Evolutionary conservation across 352 stramenopile species (phyloP), one percentile per base, ranked within the genome.

Genomic region (Aphanomyces euteiches): DNA sequence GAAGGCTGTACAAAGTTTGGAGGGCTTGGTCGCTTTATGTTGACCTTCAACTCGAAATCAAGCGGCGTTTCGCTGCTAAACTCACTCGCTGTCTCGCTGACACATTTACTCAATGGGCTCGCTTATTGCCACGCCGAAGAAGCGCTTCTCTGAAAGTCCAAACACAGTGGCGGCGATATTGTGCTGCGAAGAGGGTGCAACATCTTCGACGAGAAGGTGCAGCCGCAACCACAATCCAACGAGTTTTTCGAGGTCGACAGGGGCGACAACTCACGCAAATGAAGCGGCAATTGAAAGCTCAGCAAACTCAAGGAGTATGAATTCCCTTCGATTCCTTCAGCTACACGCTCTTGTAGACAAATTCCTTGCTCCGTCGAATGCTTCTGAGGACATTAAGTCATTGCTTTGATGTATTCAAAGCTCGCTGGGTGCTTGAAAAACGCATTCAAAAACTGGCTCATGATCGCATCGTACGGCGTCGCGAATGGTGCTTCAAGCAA

Each of bases 31-130:
- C 63, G 0, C 47, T 69, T 7, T 82, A 81, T 48, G 56, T 76
- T 1, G 6, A 53, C 0, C 65, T 82, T n/a, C 77, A 82, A n/a
- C 66, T 86, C 38, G 71, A 66, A 10, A 54, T 90, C 7, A 79
- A 78, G 17, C 74, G 72, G 1, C 89, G 82, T 15, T 82, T 90
- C 36, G 68, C 75, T 13, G 34, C 45, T 0, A 79, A 88, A 36
- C 56, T 91, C 7, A 75, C 79, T 43, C 76, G 76, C 28, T 78
- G 79, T n/a, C 67, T 76, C 19, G 48, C 36, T 0, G 58, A 79
- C 4, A 90, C 83, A 78, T 87, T 90, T 39, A 56, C 74, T 0
- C 74, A 73, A 6, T 94, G 86, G 86, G 17, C 72, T 0, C 1
- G 7, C 1, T 90, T 82, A 71, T 56, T 80, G 0, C 17, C 59